Evolutionary conservation across 2,329 filamentous ascomycete genomes (phyloP).

Genomic region (Microcyclosporella mali): DNA sequence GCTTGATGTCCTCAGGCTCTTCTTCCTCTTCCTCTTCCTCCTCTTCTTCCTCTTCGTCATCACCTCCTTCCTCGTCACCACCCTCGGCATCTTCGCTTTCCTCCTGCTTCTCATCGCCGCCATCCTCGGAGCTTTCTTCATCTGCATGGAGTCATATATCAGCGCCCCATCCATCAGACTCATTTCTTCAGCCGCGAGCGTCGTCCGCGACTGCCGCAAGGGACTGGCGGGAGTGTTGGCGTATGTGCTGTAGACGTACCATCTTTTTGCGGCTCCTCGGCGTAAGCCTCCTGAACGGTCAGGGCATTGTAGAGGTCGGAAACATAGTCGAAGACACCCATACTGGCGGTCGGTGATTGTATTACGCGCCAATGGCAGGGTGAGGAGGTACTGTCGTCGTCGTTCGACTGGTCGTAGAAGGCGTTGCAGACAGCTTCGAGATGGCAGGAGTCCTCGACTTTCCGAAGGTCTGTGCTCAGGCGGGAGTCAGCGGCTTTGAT

Average conservation of each 20-base stretch:
- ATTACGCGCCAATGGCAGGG: slow-evolving; percentile 19
- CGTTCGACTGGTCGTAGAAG: neutral
- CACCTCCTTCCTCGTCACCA: slow-evolving; percentile 54
- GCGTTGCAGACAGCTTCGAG: neutral
- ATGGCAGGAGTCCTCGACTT: slow-evolving; percentile 5
- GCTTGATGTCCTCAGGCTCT: slow-evolving; percentile 79
- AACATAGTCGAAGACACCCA: slow-evolving; percentile 61
- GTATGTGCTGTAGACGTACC: slow-evolving; percentile 23
- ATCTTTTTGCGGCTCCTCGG: slow-evolving; percentile 52
- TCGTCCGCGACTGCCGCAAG: neutral
- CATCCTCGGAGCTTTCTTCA: slow-evolving; percentile 13
- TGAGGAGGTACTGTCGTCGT: slow-evolving; percentile 9
- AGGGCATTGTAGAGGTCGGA: slow-evolving; percentile 60
- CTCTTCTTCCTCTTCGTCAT: slow-evolving; percentile 63
- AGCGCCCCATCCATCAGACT: neutral
- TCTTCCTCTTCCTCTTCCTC: slow-evolving; percentile 80
- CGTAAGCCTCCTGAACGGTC: slow-evolving; percentile 54
- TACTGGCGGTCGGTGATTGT: slow-evolving; percentile 32
- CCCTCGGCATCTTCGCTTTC: slow-evolving; percentile 42
- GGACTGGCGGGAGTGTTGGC: neutral
- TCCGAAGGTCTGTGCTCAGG: neutral
- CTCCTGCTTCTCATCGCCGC: slow-evolving; percentile 36
- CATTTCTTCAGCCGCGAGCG: neutral
- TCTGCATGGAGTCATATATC: neutral
- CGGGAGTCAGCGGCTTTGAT: too few species aligned